A percentile compares a stretch with the other conserved stretches of the same genome.
Conservation (phyloP, 495 filamentous ascomycete species). For the Penicillium desertorum region DNA sequence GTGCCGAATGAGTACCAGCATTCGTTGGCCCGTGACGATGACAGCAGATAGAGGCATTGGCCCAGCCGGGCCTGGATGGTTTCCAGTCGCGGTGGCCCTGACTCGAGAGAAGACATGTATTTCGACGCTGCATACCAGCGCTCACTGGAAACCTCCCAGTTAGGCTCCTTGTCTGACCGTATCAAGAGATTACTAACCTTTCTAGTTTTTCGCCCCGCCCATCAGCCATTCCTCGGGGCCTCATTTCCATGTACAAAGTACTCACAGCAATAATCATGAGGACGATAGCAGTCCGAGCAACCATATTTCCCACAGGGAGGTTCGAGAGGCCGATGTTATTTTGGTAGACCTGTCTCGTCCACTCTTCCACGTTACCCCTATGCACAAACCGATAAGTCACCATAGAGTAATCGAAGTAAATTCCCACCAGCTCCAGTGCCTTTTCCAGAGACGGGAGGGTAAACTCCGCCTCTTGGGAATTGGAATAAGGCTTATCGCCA, state of each 20-base stretch:
- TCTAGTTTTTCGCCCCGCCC: conserved; percentile 36
- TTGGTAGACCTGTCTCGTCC: conserved; percentile 42
- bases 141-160: conserved; percentile 27
- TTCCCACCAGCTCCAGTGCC: conserved; percentile 36
- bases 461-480: conserved; percentile 32
- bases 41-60: conserved; percentile 47
- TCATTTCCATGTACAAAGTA: conserved; percentile 38
- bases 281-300: conserved; percentile 45
- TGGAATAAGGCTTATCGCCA: conserved; percentile 45
- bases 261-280: conserved; percentile 47
- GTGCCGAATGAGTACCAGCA: conserved; percentile 52
- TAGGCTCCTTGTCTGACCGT: not conserved
- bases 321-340: conserved; percentile 38
- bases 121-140: conserved; percentile 47
- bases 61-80: conserved; percentile 47
- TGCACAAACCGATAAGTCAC: conserved; percentile 51
- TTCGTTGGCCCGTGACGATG: conserved; percentile 50
- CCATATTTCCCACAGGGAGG: conserved; percentile 36
- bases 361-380: conserved; percentile 40
- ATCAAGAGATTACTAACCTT: conserved; percentile 28
- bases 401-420: conserved; percentile 51
- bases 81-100: conserved; percentile 45
- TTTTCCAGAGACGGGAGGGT: conserved; percentile 37
- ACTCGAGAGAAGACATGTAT: conserved; percentile 43
- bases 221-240: conserved; percentile 21